Evolutionary conservation across 768 basidiomycete species (phyloP).

Genomic region (Lentinula aciculospora): DNA sequence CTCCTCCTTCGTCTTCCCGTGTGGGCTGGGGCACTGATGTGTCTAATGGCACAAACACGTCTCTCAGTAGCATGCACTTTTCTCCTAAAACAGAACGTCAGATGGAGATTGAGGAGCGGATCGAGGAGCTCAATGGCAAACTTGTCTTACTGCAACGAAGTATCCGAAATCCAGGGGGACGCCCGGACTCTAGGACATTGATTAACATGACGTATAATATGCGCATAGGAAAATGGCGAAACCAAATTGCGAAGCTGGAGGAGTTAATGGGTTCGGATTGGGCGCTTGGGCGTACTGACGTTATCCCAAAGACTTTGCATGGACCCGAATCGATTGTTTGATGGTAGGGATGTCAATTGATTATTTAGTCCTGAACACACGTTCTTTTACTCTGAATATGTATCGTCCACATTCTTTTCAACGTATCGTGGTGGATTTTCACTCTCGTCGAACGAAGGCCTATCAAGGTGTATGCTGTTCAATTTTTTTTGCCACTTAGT

Average conservation of each 20-base stretch:
- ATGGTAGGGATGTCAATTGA: too few species aligned
- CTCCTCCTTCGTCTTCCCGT: not conserved
- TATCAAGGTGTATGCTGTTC: too few species aligned
- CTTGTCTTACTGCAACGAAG: not conserved
- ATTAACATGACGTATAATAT: conserved; percentile 4
- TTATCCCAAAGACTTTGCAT: conserved; percentile 1
- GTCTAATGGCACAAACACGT: not conserved
- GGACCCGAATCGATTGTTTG: not conserved
- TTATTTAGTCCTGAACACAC: too few species aligned
- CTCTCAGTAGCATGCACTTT: conserved; percentile 5
- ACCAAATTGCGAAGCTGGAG: conserved; percentile 5
- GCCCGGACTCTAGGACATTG: conserved; percentile 2
- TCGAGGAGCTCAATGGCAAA: conserved; percentile 1
- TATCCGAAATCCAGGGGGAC: not conserved
- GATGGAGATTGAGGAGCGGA: conserved; percentile 7
- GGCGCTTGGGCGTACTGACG: conserved; percentile 3
- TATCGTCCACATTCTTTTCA: too few species aligned
- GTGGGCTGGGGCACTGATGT: not conserved
- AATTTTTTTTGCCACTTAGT: too few species aligned
- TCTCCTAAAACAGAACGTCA: conserved; percentile 7
- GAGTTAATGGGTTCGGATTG: conserved; percentile 5
- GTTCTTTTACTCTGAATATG: too few species aligned
- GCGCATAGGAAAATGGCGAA: conserved; percentile 1
- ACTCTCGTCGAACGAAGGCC: too few species aligned
- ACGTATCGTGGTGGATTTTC: too few species aligned